A percentile compares a stretch with the other conserved stretches of the same genome.
These are phyloP conservation scores for Oryza nivara DNA, from an alignment of 176 grass and related monocot genomes.

Conservation along the genomic window DNA sequence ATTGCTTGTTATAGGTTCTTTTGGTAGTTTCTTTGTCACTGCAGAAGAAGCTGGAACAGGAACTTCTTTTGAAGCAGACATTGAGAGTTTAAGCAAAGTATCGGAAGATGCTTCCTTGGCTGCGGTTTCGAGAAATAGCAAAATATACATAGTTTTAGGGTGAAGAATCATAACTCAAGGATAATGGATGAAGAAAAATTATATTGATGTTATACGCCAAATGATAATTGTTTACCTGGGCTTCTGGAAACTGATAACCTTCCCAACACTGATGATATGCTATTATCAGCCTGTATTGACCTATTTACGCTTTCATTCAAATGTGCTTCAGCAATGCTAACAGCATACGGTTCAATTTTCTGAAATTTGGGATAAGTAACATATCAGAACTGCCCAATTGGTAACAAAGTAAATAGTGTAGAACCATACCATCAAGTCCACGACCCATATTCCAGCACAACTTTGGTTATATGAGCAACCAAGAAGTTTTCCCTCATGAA, in stretches of 20 bases:
- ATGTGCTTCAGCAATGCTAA: conserved; percentile 50
- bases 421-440: conserved; percentile 71
- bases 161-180: conserved; percentile 15
- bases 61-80: conserved; percentile 51
- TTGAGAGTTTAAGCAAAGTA: conserved; percentile 50
- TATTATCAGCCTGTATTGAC: conserved; percentile 50
- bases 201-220: background rate
- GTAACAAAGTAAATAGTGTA: conserved; percentile 33
- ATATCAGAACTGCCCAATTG: conserved; percentile 35
- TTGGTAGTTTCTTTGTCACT: conserved; percentile 57
- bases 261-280: conserved; percentile 57
- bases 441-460: conserved; percentile 88
- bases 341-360: conserved; percentile 60
- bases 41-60: conserved; percentile 40
- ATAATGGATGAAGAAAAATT: background rate
- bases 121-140: conserved; percentile 38
- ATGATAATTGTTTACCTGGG: conserved; percentile 46
- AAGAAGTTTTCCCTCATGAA: conserved; percentile 89
- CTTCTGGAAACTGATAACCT: conserved; percentile 65
- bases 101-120: conserved; percentile 43
- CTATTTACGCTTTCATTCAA: conserved; percentile 49
- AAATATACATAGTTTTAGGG: conserved; percentile 25
- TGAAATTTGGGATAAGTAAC: conserved; percentile 47
- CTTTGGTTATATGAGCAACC: conserved; percentile 94
- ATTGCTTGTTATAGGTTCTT: conserved; percentile 44